Conservation (phyloP, 1,139 yeast species). For the Suhomyces ambrosiae region DNA sequence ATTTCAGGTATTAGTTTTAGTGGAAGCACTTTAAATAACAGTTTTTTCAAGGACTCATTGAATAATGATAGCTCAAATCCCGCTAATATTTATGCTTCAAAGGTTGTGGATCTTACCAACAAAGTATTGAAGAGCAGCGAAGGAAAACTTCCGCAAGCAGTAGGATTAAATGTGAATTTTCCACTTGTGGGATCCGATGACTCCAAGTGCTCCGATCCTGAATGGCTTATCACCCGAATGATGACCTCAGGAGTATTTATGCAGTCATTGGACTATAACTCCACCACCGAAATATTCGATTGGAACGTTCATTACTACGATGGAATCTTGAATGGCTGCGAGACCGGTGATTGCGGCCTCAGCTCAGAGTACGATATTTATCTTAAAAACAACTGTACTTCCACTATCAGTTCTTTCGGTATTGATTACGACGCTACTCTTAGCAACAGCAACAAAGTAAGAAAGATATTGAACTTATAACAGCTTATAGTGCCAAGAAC, state of each 20-base stretch:
- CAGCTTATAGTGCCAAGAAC: too few species aligned
- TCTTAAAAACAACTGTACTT: slow-evolving; percentile 26
- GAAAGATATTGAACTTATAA: slow-evolving; percentile 7
- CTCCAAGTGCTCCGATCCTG: slow-evolving; percentile 37
- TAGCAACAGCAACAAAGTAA: slow-evolving; percentile 26
- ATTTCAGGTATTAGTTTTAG: slow-evolving; percentile 43
- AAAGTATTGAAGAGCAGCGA: slow-evolving; percentile 29
- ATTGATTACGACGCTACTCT: slow-evolving; percentile 42
- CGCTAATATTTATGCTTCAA: slow-evolving; percentile 42
- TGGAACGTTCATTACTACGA: slow-evolving; percentile 25
- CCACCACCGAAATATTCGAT: slow-evolving; percentile 22
- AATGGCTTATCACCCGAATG: slow-evolving; percentile 40
- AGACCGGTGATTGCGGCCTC: slow-evolving; percentile 36
- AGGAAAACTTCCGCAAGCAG: slow-evolving; percentile 38
- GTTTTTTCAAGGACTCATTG: slow-evolving; percentile 44
- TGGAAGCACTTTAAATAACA: slow-evolving; percentile 42
- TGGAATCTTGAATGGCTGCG: slow-evolving; percentile 26
- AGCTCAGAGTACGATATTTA: slow-evolving; percentile 32
- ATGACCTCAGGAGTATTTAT: slow-evolving; percentile 38
- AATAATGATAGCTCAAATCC: slow-evolving; percentile 32
- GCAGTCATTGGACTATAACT: slow-evolving; percentile 30
- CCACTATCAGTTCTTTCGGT: slow-evolving; percentile 39
- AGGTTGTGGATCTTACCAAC: slow-evolving; percentile 40
- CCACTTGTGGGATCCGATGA: slow-evolving; percentile 41
- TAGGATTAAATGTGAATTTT: slow-evolving; percentile 50